A percentile compares a stretch with the other conserved stretches of the same genome.
These are phyloP conservation scores for Ganoderma leucocontextum DNA, from an alignment of 1,284 basidiomycete species.

Conservation along the genomic window DNA sequence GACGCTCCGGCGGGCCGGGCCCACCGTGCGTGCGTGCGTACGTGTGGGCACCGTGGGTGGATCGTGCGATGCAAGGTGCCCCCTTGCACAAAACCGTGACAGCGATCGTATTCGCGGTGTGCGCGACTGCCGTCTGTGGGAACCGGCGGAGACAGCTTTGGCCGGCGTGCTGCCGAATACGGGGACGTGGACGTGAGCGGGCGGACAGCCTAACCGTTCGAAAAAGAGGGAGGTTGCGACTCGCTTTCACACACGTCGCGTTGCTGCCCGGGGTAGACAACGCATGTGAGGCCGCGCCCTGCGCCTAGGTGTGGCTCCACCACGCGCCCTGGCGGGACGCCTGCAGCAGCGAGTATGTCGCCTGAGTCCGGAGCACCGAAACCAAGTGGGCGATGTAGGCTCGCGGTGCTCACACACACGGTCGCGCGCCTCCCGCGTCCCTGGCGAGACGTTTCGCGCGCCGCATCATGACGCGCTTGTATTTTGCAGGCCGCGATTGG, in stretches of 20 bases:
- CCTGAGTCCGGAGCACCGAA: neutral
- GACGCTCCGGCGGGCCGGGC: neutral
- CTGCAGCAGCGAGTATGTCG: neutral
- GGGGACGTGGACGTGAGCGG: neutral
- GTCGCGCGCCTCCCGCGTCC: neutral
- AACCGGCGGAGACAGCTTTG: conserved; percentile 1
- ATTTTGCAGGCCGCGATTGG: conserved; percentile 3
- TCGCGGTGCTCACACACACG: neutral
- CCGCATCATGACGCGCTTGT: conserved; percentile 15
- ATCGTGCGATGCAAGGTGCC: neutral
- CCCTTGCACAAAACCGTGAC: conserved; percentile 1
- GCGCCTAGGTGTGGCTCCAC: neutral
- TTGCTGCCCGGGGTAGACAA: conserved; percentile 11
- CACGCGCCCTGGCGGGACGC: neutral
- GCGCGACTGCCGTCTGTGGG: neutral
- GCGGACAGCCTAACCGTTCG: neutral
- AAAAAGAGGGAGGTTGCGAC: neutral
- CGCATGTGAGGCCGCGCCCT: conserved; percentile 10
- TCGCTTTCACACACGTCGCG: neutral
- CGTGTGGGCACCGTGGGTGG: conserved; percentile 4
- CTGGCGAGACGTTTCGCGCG: conserved; percentile 20
- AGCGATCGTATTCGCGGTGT: neutral
- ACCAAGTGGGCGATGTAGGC: neutral
- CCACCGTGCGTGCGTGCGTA: neutral
- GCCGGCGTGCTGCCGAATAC: neutral